phyloP scores from a whole-genome alignment of 1,139 yeast species.

The Blastobotrys niveus region DNA sequence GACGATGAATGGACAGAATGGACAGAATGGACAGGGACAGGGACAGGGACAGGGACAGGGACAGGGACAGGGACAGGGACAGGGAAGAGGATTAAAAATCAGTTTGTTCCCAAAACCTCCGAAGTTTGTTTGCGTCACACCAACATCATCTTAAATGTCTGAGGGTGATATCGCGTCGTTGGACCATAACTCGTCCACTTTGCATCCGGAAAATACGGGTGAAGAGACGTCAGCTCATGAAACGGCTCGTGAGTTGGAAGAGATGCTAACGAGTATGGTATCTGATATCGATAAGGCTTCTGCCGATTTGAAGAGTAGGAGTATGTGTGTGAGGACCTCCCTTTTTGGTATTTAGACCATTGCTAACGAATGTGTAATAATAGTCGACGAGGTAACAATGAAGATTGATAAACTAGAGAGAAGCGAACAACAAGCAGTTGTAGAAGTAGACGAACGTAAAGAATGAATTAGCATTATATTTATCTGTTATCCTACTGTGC shows the following conservation, averaged over 20 bases:
- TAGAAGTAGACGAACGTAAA: not conserved
- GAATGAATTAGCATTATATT: not conserved
- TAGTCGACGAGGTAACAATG: conserved; percentile 15
- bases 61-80: no score
- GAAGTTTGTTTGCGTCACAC: no score
- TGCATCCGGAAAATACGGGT: conserved; percentile 4
- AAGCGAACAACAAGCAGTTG: not conserved
- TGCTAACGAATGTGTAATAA: not conserved
- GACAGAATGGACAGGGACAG: no score
- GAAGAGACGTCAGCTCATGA: conserved; percentile 17
- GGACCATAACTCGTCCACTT: conserved; percentile 8
- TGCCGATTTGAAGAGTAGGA: conserved; percentile 17
- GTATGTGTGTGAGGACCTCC: no score
- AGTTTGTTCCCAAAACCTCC: no score
- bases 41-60: no score
- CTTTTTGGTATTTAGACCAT: not conserved
- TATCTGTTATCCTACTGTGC: not conserved
- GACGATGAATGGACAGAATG: no score
- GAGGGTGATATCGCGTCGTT: conserved; percentile 9
- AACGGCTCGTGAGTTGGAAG: conserved; percentile 20
- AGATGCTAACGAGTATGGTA: conserved; percentile 16
- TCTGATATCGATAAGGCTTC: conserved; percentile 16
- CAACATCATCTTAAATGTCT: not conserved
- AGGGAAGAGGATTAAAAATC: no score
- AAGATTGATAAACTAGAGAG: conserved; percentile 16